Percentiles rank a stretch among this genome's conserved stretches.
Conservation (phyloP, 192 early-diverging fungal species). For the Radiomyces spectabilis region DNA sequence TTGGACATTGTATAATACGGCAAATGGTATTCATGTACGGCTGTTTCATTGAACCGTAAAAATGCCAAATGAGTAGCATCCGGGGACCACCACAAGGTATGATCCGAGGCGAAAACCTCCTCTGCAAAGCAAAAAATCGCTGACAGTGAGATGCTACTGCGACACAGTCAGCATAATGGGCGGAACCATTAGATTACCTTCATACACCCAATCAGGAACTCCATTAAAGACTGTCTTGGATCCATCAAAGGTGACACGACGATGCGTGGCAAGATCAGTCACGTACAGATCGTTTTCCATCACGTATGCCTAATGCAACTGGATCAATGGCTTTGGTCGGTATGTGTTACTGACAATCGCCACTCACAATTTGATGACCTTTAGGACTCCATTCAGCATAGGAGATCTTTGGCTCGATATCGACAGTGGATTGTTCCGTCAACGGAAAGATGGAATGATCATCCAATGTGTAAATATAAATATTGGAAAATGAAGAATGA, state of each 20-base stretch:
- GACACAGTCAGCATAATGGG: no score
- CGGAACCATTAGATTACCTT: constrained; percentile 29
- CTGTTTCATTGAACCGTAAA: constrained; percentile 79
- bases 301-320: constrained; percentile 57
- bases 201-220: constrained; percentile 97
- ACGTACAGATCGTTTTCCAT: constrained; percentile 84
- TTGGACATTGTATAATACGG: constrained; percentile 57
- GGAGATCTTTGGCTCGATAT: constrained; percentile 44
- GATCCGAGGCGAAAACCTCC: constrained; percentile 66
- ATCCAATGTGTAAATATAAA: constrained; percentile 67
- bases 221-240: constrained; percentile 80
- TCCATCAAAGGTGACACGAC: constrained; percentile 81
- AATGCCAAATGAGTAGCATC: constrained; percentile 71
- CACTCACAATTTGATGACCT: constrained; percentile 61
- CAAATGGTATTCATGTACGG: constrained; percentile 71
- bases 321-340: background rate
- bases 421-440: constrained; percentile 23
- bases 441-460: constrained; percentile 55
- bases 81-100: constrained; percentile 85
- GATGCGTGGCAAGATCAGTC: constrained; percentile 58
- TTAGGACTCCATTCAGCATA: constrained; percentile 72
- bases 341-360: background rate
- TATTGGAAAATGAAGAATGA: constrained; percentile 75
- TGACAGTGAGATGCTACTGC: no score
- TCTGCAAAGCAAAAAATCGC: constrained; percentile 39